Evolutionary conservation across 1,139 yeast genomes (phyloP), one percentile per base, ranked within the genome.

Genomic region (Debaryomyces nepalensis): DNA sequence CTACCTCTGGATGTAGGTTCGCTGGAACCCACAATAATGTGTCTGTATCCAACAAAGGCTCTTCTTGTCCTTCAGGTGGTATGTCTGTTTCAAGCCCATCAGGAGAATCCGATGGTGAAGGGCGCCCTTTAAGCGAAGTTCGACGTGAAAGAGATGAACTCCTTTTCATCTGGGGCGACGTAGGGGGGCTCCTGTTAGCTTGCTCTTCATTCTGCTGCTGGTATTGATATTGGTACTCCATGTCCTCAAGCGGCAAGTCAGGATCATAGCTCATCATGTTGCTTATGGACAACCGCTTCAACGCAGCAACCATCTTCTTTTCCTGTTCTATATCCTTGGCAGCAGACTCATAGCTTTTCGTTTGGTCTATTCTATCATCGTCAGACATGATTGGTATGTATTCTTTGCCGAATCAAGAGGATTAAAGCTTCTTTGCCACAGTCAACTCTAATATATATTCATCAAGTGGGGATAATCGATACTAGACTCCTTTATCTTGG

Each of bases 21-120:
- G 98, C 98, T 0, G 98, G 97, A 1, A 93, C 97, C 99, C 99
- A 91, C 39, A 90, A 67, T 11, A 83, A 62, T 41, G 63, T 49
- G 37, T 64, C 62, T 12, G 59, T 63, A 44, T 61, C 67, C 36
- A 50, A 57, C 32, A 53, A 58, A 36, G 52, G 59, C 14, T 61
- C 67, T 3, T 49, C 42, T n/a, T 57, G 56, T 16, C 14, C 10
- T 3, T 14, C 24, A 9, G 10, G 29, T 15, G 22, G 12, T 5
- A n/a, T 23, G 10, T 15, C 10, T 12, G 7, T 19, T 15, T 5
- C 22, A 11, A 11, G 14, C 14, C 20, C 19, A 7, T 38, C 26
- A n/a, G 23, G 19, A 5, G 11, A 11, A 10, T 32, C 40, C n/a
- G 37, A 24, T 9, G 44, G 32, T 12, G 23, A 19, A 9, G 44